phyloP scores from a whole-genome alignment of 2,329 filamentous ascomycete genomes.

The Mariannaea sp. region DNA sequence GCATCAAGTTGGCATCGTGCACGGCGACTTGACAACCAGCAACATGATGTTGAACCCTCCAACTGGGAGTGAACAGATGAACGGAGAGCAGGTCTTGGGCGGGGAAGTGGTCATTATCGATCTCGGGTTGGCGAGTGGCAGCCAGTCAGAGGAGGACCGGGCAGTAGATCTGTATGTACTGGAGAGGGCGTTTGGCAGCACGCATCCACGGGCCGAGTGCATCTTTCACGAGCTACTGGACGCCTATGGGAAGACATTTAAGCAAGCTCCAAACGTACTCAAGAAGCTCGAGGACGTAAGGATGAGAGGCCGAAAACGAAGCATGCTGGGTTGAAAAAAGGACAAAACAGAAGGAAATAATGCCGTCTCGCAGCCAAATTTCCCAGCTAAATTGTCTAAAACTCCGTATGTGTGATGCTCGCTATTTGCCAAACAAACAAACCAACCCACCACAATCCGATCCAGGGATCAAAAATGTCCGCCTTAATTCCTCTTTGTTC shows the following conservation, averaged over 20 bases:
- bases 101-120: constrained; percentile 92
- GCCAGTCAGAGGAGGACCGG: constrained; percentile 83
- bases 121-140: constrained; percentile 86
- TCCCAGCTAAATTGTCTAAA: constrained; percentile 31
- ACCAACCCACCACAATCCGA: constrained; percentile 23
- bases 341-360: constrained; percentile 19
- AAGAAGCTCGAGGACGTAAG: constrained; percentile 89
- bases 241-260: constrained; percentile 75
- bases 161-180: constrained; percentile 96
- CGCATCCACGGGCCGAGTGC: constrained; percentile 82
- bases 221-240: constrained; percentile 75
- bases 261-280: constrained; percentile 74
- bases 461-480: constrained; percentile 23
- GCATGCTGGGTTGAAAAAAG: constrained; percentile 78
- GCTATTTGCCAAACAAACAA: constrained; percentile 37
- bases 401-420: constrained; percentile 42
- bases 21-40: constrained; percentile 96
- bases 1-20: constrained; percentile 84
- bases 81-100: constrained; percentile 46
- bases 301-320: constrained; percentile 92
- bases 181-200: constrained; percentile 92
- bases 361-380: constrained; percentile 35
- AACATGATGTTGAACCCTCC: constrained; percentile 79
- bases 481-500: constrained; percentile 14
- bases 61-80: constrained; percentile 24